phyloP scores from a whole-genome alignment of 2,329 filamentous ascomycete species.

The Fusarium keratoplasticum region DNA sequence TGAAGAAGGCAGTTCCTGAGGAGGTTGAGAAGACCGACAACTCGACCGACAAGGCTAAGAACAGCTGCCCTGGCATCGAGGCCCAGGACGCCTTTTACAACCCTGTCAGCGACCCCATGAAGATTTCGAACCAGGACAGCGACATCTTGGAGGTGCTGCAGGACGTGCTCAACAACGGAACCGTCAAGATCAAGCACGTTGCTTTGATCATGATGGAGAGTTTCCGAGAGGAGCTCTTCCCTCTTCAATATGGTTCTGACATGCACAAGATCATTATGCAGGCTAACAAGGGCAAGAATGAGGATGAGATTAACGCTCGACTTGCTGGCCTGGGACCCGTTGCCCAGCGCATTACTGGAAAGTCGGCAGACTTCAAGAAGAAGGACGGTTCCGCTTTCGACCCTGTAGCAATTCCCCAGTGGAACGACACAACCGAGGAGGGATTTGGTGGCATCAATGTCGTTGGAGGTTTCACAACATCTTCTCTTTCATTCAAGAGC shows the following conservation, averaged over 20 bases:
- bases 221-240: conserved; percentile 59
- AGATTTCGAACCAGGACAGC: conserved; percentile 53
- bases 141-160: conserved; percentile 46
- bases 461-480: conserved; percentile 54
- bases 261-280: conserved; percentile 51
- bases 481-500: conserved; percentile 58
- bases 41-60: background rate
- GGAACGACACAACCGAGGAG: conserved; percentile 36
- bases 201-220: conserved; percentile 60
- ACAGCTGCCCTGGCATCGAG: conserved; percentile 1
- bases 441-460: conserved; percentile 55
- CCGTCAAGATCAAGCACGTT: conserved; percentile 57
- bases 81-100: conserved; percentile 49
- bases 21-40: background rate
- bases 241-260: conserved; percentile 54
- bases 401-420: conserved; percentile 42
- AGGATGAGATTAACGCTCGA: conserved; percentile 40
- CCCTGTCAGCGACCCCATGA: conserved; percentile 54
- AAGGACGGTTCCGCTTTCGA: conserved; percentile 42
- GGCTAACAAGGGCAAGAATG: conserved; percentile 45
- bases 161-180: conserved; percentile 35
- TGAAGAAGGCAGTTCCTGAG: conserved; percentile 4
- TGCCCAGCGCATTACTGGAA: conserved; percentile 34
- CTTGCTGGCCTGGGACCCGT: conserved; percentile 38
- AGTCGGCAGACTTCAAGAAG: conserved; percentile 36